Conservation (phyloP, 192 early-diverging fungal genomes). For the Backusella tuberculispora region DNA sequence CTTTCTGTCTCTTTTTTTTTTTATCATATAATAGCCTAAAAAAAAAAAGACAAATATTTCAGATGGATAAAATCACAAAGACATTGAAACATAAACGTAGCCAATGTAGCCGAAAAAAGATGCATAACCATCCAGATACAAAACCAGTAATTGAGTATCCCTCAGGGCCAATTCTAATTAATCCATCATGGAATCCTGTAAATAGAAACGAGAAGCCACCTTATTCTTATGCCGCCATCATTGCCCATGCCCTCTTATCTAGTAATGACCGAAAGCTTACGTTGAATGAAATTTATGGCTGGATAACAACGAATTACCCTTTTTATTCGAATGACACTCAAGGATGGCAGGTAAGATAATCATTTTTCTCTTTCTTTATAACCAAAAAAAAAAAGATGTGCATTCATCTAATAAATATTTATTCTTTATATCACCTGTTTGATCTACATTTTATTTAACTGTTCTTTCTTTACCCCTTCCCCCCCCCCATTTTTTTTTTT, state of each 20-base stretch:
- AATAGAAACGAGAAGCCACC: slow-evolving; percentile 62
- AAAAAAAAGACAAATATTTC: background rate
- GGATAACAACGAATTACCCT: slow-evolving; percentile 75
- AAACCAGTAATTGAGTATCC: slow-evolving; percentile 16
- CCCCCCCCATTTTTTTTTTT: background rate
- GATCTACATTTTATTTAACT: slow-evolving; percentile 7
- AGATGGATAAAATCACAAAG: slow-evolving; percentile 5
- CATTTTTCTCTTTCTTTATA: no score
- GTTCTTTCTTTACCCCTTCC: background rate
- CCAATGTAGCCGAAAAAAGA: slow-evolving; percentile 3
- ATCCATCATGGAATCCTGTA: slow-evolving; percentile 37
- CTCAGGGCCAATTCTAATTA: slow-evolving; percentile 7
- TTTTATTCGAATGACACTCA: slow-evolving; percentile 63
- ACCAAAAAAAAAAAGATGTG: slow-evolving; percentile 1
- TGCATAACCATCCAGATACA: background rate
- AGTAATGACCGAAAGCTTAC: slow-evolving; percentile 64
- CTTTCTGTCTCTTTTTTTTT: background rate
- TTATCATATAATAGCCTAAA: no score
- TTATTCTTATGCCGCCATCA: slow-evolving; percentile 83
- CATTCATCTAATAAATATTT: background rate
- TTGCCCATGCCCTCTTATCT: slow-evolving; percentile 77
- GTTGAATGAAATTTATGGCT: slow-evolving; percentile 84
- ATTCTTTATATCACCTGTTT: background rate
- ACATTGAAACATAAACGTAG: slow-evolving; percentile 12
- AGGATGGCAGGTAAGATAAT: slow-evolving; percentile 78